A percentile compares a stretch with the other conserved stretches of the same genome.
Conservation (phyloP, 1,284 basidiomycete species). For the Tylopilus orsonianus region DNA sequence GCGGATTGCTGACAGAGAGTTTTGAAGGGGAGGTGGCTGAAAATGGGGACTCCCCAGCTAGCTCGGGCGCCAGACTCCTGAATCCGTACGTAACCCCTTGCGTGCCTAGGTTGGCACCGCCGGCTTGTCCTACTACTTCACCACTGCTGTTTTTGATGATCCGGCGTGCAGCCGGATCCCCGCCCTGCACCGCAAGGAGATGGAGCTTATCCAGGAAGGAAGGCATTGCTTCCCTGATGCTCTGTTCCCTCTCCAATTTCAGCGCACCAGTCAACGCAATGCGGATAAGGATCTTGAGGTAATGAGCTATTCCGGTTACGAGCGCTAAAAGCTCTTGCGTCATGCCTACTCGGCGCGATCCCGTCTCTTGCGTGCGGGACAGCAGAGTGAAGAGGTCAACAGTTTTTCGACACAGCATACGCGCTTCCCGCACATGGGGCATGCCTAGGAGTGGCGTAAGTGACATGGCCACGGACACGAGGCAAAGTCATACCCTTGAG, state of each 20-base stretch:
- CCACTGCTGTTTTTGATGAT: slow-evolving; percentile 69
- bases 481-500: slow-evolving; percentile 70
- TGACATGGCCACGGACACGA: slow-evolving; percentile 8
- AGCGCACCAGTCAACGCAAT: slow-evolving; percentile 96
- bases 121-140: slow-evolving; percentile 48
- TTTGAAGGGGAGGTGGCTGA: slow-evolving; percentile 43
- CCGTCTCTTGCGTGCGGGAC: slow-evolving; percentile 94
- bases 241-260: slow-evolving; percentile 90
- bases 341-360: slow-evolving; percentile 89
- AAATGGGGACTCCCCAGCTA: slow-evolving; percentile 86
- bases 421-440: slow-evolving; percentile 96
- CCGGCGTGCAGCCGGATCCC: slow-evolving; percentile 73
- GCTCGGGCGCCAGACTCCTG: slow-evolving; percentile 83
- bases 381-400: slow-evolving; percentile 98
- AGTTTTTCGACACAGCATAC: slow-evolving; percentile 98
- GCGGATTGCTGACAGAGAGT: slow-evolving; percentile 60
- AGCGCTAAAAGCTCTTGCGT: slow-evolving; percentile 97
- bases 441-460: slow-evolving; percentile 63
- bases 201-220: slow-evolving; percentile 93
- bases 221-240: slow-evolving; percentile 79
- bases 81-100: slow-evolving; percentile 85
- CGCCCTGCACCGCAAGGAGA: slow-evolving; percentile 84
- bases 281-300: slow-evolving; percentile 98
- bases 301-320: slow-evolving; percentile 97
- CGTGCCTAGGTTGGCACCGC: slow-evolving; percentile 64